Percentiles rank a stretch among this genome's conserved stretches.
Conservation (phyloP, 768 basidiomycete genomes). For the Lyophyllum semitale region DNA sequence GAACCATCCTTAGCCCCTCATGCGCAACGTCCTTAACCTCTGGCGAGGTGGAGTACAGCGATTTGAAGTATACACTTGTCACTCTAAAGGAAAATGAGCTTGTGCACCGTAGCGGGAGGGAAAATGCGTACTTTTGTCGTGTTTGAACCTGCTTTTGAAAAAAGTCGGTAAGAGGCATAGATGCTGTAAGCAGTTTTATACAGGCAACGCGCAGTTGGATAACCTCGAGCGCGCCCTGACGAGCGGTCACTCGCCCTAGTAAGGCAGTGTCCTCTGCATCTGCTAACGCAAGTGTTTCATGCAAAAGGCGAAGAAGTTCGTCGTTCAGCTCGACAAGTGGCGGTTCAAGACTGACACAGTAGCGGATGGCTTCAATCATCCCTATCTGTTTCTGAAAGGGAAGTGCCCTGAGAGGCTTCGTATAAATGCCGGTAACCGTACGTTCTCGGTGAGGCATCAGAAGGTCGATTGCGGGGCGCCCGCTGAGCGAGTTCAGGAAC, state of each 20-base stretch:
- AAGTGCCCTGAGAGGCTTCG: constrained; percentile 93
- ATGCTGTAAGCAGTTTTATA: constrained; percentile 89
- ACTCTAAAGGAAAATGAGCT: constrained; percentile 53
- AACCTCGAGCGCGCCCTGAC: constrained; percentile 80
- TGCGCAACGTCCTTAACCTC: constrained; percentile 97
- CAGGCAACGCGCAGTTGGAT: constrained; percentile 92
- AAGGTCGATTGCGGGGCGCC: constrained; percentile 74
- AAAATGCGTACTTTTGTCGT: constrained; percentile 70
- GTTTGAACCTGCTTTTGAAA: constrained; percentile 83
- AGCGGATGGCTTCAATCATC: constrained; percentile 96
- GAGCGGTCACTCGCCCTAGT: constrained; percentile 69
- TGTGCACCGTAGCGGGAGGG: neutral
- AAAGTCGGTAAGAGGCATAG: constrained; percentile 94
- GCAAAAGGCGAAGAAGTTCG: constrained; percentile 85
- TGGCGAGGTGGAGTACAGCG: constrained; percentile 86
- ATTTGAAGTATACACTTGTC: constrained; percentile 96
- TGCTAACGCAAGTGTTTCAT: constrained; percentile 92
- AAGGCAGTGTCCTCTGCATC: constrained; percentile 93
- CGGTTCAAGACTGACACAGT: constrained; percentile 86
- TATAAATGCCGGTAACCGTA: constrained; percentile 87
- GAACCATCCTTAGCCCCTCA: constrained; percentile 86
- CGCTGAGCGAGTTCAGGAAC: constrained; percentile 72
- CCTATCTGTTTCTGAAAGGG: constrained; percentile 96
- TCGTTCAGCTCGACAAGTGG: constrained; percentile 91
- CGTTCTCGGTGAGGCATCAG: constrained; percentile 84